Base-by-base conservation (phyloP, 2,329 filamentous ascomycete species). In the Microsporum ferrugineum region DNA sequence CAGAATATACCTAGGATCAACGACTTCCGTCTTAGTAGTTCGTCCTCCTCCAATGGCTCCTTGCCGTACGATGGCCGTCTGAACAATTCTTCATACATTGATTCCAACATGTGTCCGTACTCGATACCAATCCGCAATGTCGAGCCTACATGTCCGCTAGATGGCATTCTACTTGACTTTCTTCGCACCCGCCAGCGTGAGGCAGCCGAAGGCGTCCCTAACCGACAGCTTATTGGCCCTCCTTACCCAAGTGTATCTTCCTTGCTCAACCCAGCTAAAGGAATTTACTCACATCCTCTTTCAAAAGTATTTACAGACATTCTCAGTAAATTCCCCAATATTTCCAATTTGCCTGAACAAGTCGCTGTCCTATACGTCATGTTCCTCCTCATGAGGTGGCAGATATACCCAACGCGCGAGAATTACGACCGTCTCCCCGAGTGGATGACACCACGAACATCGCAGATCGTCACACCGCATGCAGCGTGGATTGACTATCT, bases 261-360 rank as follows among this genome's bases (percentile, higher is more conserved):
- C 0, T 80, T 95, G 3, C 81, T 92, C 43, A 89, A 92, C 69
- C 88, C 88, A 0, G 78, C 84, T 45, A 80, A 80, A 58, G 80
- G 79, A 63, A 77, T 77, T 5, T 80, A 81, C 67, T 83, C 85
- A 1, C 89, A 95, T 68, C 89, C 89, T 0, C 78, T 95, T 1
- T 92, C 89, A 5, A 89, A 89, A 66, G 82, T 95, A 12, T 89
- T 95, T 70, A 91, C 88, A 47, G 89, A 95, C 71, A 90, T 95
- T 62, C 78, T 95, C 8, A 80, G 83, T 65, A 89, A 87, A n/a
- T 95, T 95, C 67, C 89, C 90, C 0, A 86, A 88, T 67, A 84
- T 96, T 34, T 83, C 81, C 2, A 81, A 80, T n/a, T 79, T 95
- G 0, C 90, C 91, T 0, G 90, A 95, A 73, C 87, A 88, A 68